These are phyloP conservation scores for Cercospora berteroae DNA, from an alignment of 2,329 filamentous ascomycete species.

Conservation along the genomic window DNA sequence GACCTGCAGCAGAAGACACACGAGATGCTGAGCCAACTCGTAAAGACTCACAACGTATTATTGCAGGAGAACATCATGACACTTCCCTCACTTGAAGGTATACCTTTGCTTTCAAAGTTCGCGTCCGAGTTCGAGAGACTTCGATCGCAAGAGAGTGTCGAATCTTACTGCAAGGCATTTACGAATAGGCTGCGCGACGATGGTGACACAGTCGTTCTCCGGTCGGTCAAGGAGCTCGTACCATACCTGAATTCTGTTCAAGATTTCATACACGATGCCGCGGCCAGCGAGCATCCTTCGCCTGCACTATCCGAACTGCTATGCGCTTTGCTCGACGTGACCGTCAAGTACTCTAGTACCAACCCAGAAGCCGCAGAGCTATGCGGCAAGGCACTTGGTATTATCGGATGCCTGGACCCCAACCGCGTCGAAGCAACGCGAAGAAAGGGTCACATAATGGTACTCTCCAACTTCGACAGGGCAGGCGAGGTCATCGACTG, in stretches of 20 bases:
- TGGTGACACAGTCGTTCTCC: slow-evolving; percentile 78
- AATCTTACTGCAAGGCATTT: slow-evolving; percentile 69
- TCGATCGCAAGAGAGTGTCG: slow-evolving; percentile 63
- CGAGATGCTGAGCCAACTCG: slow-evolving; percentile 62
- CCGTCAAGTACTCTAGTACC: slow-evolving; percentile 71
- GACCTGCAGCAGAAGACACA: slow-evolving; percentile 60
- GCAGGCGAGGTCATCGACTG: slow-evolving; percentile 80
- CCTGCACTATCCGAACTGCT: slow-evolving; percentile 68
- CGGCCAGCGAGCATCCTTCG: slow-evolving; percentile 80
- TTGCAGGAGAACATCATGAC: slow-evolving; percentile 68
- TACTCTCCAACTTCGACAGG: slow-evolving; percentile 80
- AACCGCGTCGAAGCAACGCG: slow-evolving; percentile 80
- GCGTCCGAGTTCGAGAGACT: slow-evolving; percentile 64
- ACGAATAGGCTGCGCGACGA: slow-evolving; percentile 74
- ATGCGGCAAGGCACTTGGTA: slow-evolving; percentile 78
- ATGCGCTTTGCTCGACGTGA: slow-evolving; percentile 79
- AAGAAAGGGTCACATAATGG: slow-evolving; percentile 77
- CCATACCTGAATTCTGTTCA: slow-evolving; percentile 72
- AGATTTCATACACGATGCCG: slow-evolving; percentile 72
- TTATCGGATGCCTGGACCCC: slow-evolving; percentile 87
- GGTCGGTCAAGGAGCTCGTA: slow-evolving; percentile 74
- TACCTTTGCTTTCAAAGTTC: slow-evolving; percentile 66
- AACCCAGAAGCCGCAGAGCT: slow-evolving; percentile 67
- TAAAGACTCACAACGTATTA: slow-evolving; percentile 60
- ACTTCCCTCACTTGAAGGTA: slow-evolving; percentile 72